Evolutionary conservation across 108 stramenopile genomes (phyloP).

Genomic region (Aurantiochytrium sp.): DNA sequence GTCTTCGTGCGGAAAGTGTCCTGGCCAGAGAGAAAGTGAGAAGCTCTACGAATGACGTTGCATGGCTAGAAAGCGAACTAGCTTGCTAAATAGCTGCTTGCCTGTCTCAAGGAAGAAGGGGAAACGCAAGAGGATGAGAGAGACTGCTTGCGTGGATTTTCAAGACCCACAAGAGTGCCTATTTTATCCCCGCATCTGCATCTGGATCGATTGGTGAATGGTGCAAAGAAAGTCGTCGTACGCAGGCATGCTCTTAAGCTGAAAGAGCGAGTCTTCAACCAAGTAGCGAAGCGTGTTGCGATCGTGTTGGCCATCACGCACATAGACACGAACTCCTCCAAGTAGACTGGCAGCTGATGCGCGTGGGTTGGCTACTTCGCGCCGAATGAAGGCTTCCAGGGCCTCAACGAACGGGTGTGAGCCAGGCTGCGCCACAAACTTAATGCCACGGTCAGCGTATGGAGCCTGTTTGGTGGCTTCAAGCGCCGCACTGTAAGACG

Average conservation of each 20-base stretch:
- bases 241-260: neutral
- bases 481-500: neutral
- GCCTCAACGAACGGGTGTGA: neutral
- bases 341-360: neutral
- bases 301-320: neutral
- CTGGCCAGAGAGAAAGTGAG: too few species aligned
- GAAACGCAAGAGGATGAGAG: neutral
- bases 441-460: neutral
- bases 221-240: constrained; percentile 9
- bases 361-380: neutral
- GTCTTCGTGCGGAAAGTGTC: too few species aligned
- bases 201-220: neutral
- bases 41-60: too few species aligned
- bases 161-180: neutral
- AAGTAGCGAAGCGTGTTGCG: neutral
- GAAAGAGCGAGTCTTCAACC: neutral
- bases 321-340: neutral
- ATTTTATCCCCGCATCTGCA: neutral
- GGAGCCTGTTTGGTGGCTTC: neutral
- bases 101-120: neutral
- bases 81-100: too few species aligned
- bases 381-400: neutral
- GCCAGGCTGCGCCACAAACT: neutral
- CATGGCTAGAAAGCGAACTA: too few species aligned
- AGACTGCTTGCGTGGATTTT: neutral